Base-by-base conservation (phyloP, 2,329 filamentous ascomycete species). In the Grosmannia serpens region DNA sequence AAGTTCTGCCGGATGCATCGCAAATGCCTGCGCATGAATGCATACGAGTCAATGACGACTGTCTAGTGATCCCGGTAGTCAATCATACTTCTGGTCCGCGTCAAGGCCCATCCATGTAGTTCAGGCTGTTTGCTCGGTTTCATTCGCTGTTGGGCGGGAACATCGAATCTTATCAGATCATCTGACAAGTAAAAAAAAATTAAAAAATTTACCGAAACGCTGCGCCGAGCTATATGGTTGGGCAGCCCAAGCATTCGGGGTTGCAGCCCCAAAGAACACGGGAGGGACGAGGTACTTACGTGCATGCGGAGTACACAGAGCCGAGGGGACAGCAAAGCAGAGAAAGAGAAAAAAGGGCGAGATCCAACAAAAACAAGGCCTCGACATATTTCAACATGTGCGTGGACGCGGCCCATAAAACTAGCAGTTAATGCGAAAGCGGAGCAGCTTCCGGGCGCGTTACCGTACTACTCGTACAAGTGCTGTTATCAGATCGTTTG, bases 121-220 rank as follows among this genome's bases (percentile, higher is more conserved):
- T 33, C 6, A 6, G 31, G 5, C 10, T 10, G 31, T 33, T 33
- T 33, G 31, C 10, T 33, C 10, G 10, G 10, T 33, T 5, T 33
- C 31, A 10, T 33, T 5, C 10, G 17, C 41, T 7, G 5, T 3
- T n/a, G 20, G 5, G 4, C 17, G 8, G 20, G 13, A 15, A 4
- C 1, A 53, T 7, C 47, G 24, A 50, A 31, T 50, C 56, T 60
- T 58, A 60, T 60, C 59, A 53, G 59, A 60, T 60, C 38, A 55
- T 54, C 53, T 53, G 56, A 58, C 56, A 55, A 60, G 15, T 10
- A 8, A 13, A 47, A 49, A 49, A 26, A 49, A 44, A 26, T 11
- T 10, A 49, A 27, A 49, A 1, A n/a, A n/a, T n/a, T n/a, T n/a
- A n/a, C n/a, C n/a, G 11, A 24, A 17, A 27, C 4, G 15, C 8